These are phyloP conservation scores for Nelumbo lutea DNA, from an alignment of 164 flowering plant species.

Conservation along the genomic window DNA sequence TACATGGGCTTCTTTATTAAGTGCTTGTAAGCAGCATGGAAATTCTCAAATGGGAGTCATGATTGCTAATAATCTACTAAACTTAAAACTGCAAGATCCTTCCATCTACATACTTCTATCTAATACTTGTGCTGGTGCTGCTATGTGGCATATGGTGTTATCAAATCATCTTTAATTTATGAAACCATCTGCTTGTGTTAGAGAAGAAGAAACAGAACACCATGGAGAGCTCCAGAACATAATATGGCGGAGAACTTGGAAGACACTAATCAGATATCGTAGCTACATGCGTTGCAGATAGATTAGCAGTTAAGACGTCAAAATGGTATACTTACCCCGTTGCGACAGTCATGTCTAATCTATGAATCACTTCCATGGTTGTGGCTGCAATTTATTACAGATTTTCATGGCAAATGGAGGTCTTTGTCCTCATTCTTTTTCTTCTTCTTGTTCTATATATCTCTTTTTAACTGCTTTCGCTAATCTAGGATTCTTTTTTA, in stretches of 20 bases:
- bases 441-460: neutral
- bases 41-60: neutral
- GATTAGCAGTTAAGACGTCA: constrained; percentile 56
- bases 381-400: constrained; percentile 75
- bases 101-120: neutral
- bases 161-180: too few species aligned
- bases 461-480: neutral
- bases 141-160: neutral
- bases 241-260: constrained; percentile 1
- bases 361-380: constrained; percentile 81
- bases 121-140: neutral
- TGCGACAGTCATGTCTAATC: constrained; percentile 82
- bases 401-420: constrained; percentile 92
- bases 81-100: neutral
- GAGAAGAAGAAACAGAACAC: constrained; percentile 30
- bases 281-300: constrained; percentile 33
- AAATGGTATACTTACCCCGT: constrained; percentile 69
- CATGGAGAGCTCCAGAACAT: neutral
- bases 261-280: constrained; percentile 16
- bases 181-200: constrained; percentile 15
- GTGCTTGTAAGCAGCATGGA: neutral
- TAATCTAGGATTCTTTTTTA: neutral
- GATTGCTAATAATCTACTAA: neutral
- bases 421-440: constrained; percentile 7
- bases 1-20: neutral